Evolutionary conservation across 2,329 filamentous ascomycete genomes (phyloP).

Genomic region (Phialophora expanda): DNA sequence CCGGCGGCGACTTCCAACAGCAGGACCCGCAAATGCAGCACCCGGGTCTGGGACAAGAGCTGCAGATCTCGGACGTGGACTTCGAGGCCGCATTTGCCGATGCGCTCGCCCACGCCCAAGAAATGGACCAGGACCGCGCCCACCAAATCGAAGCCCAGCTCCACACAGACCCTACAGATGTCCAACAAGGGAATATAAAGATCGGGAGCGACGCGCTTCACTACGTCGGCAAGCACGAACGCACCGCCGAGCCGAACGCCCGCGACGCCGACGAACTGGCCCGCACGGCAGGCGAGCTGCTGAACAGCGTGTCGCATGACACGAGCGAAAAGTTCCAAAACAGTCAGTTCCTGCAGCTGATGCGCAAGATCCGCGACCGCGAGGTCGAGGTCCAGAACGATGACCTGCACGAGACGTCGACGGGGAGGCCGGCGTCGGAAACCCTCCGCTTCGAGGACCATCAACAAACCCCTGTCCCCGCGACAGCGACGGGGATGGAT

Average conservation of each 20-base stretch:
- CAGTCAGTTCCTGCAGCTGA: constrained; percentile 75
- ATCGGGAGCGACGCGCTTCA: constrained; percentile 54
- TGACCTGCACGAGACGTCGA: constrained; percentile 60
- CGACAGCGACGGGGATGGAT: background rate
- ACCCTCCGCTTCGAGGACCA: background rate
- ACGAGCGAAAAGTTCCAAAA: constrained; percentile 76
- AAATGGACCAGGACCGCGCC: constrained; percentile 29
- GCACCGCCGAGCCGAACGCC: constrained; percentile 40
- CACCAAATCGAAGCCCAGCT: constrained; percentile 8
- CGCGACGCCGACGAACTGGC: constrained; percentile 71
- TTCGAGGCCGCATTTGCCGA: constrained; percentile 39
- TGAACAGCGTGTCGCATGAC: constrained; percentile 71
- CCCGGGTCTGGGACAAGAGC: constrained; percentile 29
- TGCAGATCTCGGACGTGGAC: constrained; percentile 33
- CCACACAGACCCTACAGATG: background rate
- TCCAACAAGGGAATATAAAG: constrained; percentile 39
- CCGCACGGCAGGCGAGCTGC: constrained; percentile 70
- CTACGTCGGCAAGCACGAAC: constrained; percentile 37
- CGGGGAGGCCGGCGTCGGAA: constrained; percentile 3
- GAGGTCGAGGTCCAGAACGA: constrained; percentile 76
- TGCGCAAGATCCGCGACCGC: constrained; percentile 74
- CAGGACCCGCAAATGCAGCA: constrained; percentile 39
- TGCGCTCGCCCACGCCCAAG: constrained; percentile 34
- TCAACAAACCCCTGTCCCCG: background rate
- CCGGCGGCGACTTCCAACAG: constrained; percentile 5